Percentiles rank a stretch among this genome's conserved stretches.
phyloP scores from a whole-genome alignment of 371 early-diverging fungal genomes.

The Mortierella sp. region DNA sequence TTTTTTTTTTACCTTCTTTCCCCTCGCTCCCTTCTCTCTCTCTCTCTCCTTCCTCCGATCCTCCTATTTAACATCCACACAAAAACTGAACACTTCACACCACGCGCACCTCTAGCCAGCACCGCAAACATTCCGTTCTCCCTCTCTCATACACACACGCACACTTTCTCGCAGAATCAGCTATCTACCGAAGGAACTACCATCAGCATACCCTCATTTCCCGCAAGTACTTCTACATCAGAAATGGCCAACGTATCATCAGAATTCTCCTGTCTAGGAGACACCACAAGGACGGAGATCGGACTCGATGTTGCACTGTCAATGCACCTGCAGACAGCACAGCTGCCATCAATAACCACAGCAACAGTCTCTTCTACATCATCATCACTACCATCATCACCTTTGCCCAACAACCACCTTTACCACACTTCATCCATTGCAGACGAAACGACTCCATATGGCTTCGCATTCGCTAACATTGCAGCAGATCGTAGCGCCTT shows the following conservation, averaged over 20 bases:
- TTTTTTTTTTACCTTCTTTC: background rate
- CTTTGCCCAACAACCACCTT: background rate
- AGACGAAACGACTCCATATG: background rate
- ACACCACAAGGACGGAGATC: background rate
- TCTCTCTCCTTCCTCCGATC: background rate
- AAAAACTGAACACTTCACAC: too few species aligned
- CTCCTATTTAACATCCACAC: background rate
- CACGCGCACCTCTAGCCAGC: too few species aligned
- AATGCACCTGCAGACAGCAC: background rate
- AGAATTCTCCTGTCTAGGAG: slow-evolving; percentile 2
- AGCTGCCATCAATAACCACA: background rate
- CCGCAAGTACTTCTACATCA: background rate
- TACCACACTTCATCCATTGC: background rate
- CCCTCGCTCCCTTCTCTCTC: background rate
- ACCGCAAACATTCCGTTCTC: slow-evolving; percentile 2
- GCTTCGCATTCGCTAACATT: background rate
- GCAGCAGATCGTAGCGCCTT: background rate
- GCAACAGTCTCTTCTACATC: background rate
- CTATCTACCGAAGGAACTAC: background rate
- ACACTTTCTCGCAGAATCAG: background rate
- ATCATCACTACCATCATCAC: background rate
- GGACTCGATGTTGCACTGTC: background rate
- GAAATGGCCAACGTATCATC: slow-evolving; percentile 2
- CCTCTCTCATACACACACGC: background rate
- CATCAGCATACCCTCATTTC: background rate